A percentile compares a stretch with the other conserved stretches of the same genome.
Conservation (phyloP, 2,329 filamentous ascomycete species). For the Penicillium aurantiogriseum region DNA sequence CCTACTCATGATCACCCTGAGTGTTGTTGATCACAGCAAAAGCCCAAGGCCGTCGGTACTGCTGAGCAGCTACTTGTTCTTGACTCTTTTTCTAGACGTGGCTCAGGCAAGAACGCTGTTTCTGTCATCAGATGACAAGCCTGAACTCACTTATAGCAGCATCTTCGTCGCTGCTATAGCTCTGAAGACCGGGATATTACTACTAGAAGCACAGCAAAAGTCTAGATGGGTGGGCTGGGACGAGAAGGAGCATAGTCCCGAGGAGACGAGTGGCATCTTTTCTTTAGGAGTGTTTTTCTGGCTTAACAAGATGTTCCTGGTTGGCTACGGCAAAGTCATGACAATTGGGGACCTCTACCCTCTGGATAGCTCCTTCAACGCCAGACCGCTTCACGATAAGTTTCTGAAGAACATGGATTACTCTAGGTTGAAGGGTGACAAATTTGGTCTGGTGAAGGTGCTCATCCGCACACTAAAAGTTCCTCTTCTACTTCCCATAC, state of each 20-base stretch:
- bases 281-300: neutral
- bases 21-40: neutral
- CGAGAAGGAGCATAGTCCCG: neutral
- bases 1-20: neutral
- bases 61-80: neutral
- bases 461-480: neutral
- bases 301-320: neutral
- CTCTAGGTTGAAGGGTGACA: neutral
- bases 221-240: neutral
- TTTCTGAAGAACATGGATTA: neutral
- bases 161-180: neutral
- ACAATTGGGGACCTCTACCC: neutral
- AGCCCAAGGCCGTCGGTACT: neutral
- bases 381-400: neutral
- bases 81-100: neutral
- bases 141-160: neutral
- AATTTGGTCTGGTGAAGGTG: neutral
- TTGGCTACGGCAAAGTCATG: neutral
- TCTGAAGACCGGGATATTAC: neutral
- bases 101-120: neutral
- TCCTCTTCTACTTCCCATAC: neutral
- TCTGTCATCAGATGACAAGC: neutral
- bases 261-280: neutral
- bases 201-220: neutral
- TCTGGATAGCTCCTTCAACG: neutral